Evolutionary conservation across 1,284 basidiomycete species (phyloP).

Genomic region (Rhodotorula mucilaginosa): DNA sequence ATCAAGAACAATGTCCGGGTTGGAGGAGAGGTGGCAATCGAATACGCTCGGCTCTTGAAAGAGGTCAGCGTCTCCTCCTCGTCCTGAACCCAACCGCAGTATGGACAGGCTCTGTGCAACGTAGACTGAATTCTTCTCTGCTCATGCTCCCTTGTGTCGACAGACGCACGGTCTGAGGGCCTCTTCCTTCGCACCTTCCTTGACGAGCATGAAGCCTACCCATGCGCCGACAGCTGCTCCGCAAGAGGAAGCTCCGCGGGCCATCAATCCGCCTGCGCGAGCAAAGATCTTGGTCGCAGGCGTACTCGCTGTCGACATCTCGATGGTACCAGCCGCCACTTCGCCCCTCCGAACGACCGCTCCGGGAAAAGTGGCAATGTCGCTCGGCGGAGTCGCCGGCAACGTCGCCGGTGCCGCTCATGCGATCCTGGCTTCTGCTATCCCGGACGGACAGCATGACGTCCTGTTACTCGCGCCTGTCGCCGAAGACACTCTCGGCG

Average conservation of each 20-base stretch:
- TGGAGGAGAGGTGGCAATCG: conserved; percentile 76
- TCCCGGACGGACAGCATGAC: conserved; percentile 13
- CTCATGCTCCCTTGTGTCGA: neutral
- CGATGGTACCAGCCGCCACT: conserved; percentile 53
- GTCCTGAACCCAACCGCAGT: neutral
- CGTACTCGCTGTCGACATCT: conserved; percentile 81
- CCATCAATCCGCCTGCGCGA: neutral
- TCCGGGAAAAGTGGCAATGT: conserved; percentile 70
- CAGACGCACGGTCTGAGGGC: neutral
- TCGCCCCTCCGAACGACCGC: conserved; percentile 64
- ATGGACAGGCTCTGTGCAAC: conserved; percentile 6
- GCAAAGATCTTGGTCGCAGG: conserved; percentile 62
- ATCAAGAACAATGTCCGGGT: conserved; percentile 87
- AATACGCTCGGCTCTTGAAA: conserved; percentile 62
- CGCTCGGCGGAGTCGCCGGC: conserved; percentile 85
- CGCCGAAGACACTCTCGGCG: conserved; percentile 53
- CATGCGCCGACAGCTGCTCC: neutral
- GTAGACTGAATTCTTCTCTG: neutral
- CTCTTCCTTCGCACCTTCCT: neutral
- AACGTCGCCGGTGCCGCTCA: conserved; percentile 90
- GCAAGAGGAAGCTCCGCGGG: neutral
- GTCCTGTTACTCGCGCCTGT: conserved; percentile 53
- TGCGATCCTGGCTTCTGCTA: conserved; percentile 53
- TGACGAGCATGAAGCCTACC: neutral
- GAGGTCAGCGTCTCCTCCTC: conserved; percentile 17